These are phyloP conservation scores for Amanita rubescens DNA, from an alignment of 768 basidiomycete species.

Conservation along the genomic window DNA sequence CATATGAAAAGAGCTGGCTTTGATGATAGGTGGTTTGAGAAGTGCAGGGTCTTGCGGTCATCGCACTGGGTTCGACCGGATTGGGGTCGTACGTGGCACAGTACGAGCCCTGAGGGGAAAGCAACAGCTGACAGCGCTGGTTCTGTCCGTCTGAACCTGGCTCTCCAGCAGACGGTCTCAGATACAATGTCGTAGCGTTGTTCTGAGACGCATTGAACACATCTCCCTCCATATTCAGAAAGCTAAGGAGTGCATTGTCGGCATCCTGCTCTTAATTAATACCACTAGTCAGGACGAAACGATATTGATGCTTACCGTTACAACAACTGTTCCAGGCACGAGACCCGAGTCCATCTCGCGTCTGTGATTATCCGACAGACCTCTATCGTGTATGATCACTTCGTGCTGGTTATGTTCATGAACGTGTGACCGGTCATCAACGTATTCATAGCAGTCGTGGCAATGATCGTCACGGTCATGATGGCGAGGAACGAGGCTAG, in stretches of 20 bases:
- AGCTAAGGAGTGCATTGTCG: too few species aligned
- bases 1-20: slow-evolving; percentile 57
- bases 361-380: neutral
- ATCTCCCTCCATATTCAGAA: neutral
- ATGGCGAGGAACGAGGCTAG: neutral
- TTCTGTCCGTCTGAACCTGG: neutral
- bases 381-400: neutral
- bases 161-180: neutral
- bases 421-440: too few species aligned
- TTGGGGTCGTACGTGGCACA: slow-evolving; percentile 59
- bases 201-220: neutral
- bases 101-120: slow-evolving; percentile 21
- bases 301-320: neutral
- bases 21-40: slow-evolving; percentile 18
- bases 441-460: neutral
- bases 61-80: slow-evolving; percentile 38
- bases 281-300: neutral
- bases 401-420: neutral
- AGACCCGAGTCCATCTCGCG: neutral
- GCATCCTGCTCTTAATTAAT: neutral
- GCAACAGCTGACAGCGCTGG: neutral
- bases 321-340: neutral
- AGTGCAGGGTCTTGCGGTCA: slow-evolving; percentile 42
- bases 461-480: neutral
- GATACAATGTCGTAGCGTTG: neutral